Base-by-base conservation (phyloP, 495 filamentous ascomycete genomes). In the Schizothecium vesticola region DNA sequence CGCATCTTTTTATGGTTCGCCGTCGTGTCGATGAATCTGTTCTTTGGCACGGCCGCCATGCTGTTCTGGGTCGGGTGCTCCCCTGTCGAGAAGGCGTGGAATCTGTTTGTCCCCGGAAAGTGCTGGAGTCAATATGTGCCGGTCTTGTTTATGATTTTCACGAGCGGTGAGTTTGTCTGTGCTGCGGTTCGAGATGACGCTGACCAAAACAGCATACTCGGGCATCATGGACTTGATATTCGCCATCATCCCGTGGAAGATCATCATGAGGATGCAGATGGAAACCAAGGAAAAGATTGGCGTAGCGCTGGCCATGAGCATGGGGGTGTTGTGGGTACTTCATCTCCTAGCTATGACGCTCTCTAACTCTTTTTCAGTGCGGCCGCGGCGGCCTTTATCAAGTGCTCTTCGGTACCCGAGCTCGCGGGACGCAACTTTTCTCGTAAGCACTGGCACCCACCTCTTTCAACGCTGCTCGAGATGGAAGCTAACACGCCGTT, bases 61-160 rank as follows among this genome's bases (percentile, higher is more conserved):
- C 75, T 81, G 57, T 75, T 75, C n/a, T 82, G 75, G 68, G 56
- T 80, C 0, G 71, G 75, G 33, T 82, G 80, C 69, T 64, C 73
- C 33, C 80, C 80, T 9, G 57, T 77, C 25, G 56, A 74, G n/a
- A 78, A 77, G 57, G 73, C 73, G 6, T 81, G 80, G 80, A 67
- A 78, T 24, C 66, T 59, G 2, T 59, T 59, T 25, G 70, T 69
- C 21, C 66, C 26, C 11, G 75, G 75, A 0, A 71, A 69, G 0
- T 82, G 80, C 63, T 82, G 80, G 80, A 70, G 70, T 33, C 70
- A 66, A 1, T 67, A 69, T 33, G 66, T 74, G 3, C 65, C 70
- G 21, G 61, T 74, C 31, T 61, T 69, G 1, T 74, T 72, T 60
- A 67, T 64, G 19, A 64, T 74, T 21, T 74, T 71, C n/a, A 70